Evolutionary conservation across 2,329 filamentous ascomycete species (phyloP).

Genomic region (Exophiala dermatitidis): DNA sequence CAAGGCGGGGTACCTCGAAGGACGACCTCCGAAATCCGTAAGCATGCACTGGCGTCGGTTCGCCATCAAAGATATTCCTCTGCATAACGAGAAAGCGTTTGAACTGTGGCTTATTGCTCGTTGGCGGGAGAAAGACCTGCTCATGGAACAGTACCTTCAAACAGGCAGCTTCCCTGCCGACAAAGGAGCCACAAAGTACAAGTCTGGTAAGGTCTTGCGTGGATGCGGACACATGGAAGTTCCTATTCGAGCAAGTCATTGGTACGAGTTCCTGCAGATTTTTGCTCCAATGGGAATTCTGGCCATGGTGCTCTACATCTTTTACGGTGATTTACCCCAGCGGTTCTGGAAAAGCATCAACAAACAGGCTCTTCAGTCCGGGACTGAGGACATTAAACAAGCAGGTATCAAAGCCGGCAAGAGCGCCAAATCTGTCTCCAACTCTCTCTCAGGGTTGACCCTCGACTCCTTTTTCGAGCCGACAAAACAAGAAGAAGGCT

Average conservation of each 20-base stretch:
- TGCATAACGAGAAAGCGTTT: conserved; percentile 61
- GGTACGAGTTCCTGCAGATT: conserved; percentile 32
- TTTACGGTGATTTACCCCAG: conserved; percentile 30
- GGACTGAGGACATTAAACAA: conserved; percentile 21
- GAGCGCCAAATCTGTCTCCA: conserved; percentile 9
- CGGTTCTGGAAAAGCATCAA: conserved; percentile 27
- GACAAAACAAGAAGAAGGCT: conserved; percentile 22
- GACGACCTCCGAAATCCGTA: conserved; percentile 74
- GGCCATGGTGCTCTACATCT: conserved; percentile 30
- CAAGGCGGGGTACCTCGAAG: conserved; percentile 70
- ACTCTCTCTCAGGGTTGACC: conserved; percentile 15
- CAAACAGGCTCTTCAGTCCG: conserved; percentile 19
- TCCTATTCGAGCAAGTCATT: conserved; percentile 30
- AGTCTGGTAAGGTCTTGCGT: conserved; percentile 33
- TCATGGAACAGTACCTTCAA: conserved; percentile 67
- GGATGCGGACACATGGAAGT: conserved; percentile 31
- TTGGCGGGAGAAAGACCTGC: conserved; percentile 78
- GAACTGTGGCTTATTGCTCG: conserved; percentile 69
- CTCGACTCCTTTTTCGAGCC: conserved; percentile 25
- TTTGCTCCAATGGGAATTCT: conserved; percentile 31
- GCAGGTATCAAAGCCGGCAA: conserved; percentile 15
- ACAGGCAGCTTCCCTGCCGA: conserved; percentile 67
- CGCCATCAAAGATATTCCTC: conserved; percentile 63
- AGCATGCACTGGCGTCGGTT: conserved; percentile 88
- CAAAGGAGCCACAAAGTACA: conserved; percentile 44